phyloP scores from a whole-genome alignment of 2,329 filamentous ascomycete species.

The Nigrospora oryzae region DNA sequence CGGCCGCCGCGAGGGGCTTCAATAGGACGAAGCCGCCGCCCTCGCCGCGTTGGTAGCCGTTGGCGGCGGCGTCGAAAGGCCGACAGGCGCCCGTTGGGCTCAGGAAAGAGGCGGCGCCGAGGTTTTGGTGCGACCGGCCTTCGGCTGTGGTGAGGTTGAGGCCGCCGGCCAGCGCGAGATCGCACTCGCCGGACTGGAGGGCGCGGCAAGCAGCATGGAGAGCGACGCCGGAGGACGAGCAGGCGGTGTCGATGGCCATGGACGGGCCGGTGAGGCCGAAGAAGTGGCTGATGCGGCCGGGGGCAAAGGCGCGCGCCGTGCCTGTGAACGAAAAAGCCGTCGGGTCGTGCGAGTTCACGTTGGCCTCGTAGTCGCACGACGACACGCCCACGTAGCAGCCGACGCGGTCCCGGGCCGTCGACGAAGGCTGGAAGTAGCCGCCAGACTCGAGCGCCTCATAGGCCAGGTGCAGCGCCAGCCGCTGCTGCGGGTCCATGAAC shows the following conservation, averaged over 20 bases:
- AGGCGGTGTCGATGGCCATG: conserved; percentile 30
- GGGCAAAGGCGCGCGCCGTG: conserved; percentile 16
- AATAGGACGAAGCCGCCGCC: conserved; percentile 38
- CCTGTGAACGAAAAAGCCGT: conserved; percentile 6
- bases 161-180: conserved; percentile 1
- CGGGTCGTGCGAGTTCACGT: conserved; percentile 6
- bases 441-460: conserved; percentile 22
- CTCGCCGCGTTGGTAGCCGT: conserved; percentile 47
- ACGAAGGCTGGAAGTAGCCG: conserved; percentile 13
- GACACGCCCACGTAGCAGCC: conserved; percentile 12
- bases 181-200: conserved; percentile 2
- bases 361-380: conserved; percentile 9
- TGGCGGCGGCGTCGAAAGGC: conserved; percentile 37
- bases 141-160: conserved; percentile 19
- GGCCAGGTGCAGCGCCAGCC: conserved; percentile 22
- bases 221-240: conserved; percentile 25
- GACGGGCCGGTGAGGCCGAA: conserved; percentile 33
- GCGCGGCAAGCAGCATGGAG: conserved; percentile 18
- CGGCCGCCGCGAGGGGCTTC: conserved; percentile 39
- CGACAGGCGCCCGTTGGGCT: conserved; percentile 38
- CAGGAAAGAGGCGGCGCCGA: conserved; percentile 26
- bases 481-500: conserved; percentile 24
- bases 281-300: conserved; percentile 27
- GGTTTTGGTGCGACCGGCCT: conserved; percentile 6
- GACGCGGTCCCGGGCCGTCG: conserved; percentile 15